Base-by-base conservation (phyloP, 805 yeast genomes). In the Limtongia smithiae region DNA sequence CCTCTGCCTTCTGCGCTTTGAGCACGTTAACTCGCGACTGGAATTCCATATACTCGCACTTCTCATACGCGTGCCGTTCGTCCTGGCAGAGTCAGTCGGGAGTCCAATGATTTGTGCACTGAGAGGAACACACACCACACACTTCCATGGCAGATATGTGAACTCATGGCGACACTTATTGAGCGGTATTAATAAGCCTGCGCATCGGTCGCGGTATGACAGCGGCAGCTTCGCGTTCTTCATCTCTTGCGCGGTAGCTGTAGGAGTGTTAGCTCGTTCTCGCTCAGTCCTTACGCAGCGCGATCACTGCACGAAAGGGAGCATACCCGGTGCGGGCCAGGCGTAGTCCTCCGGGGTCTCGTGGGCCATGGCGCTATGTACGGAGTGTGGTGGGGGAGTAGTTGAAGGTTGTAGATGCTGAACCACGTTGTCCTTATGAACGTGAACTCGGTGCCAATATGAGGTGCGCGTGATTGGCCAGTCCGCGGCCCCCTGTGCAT, bases 171-270 rank as follows among this genome's bases (percentile, higher is more conserved):
- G 76, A 63, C 86, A 81, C 60, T 77, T 76, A 66, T 79, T 79
- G 49, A 81, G 67, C 15, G 85, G 85, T 24, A 81, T 74, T 55
- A 79, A 68, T 46, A 81, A 63, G 20, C 74, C 68, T 1, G 94
- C 93, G 69, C 95, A 86, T 68, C 94, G 78, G 66, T 86, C 95
- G 60, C 95, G 75, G 76, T 82, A 86, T 52, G 78, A 79, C 54
- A 87, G 71, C 20, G 95, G 95, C 48, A 86, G 81, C 65, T 82
- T 78, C 68, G 83, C 72, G 60, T 81, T 76, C 70, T 84, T 87
- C 83, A 86, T 82, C 64, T 86, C 95, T 64, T 85, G 89, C 68
- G 82, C 85, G 48, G 88, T 75, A 59, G 86, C 90, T 83, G 35
- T 30, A 12, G n/a, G n/a, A n/a, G n/a, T n/a, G n/a, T n/a, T n/a